Conservation (phyloP, 441 rosid genomes). For the Pelargonium citronellum region DNA sequence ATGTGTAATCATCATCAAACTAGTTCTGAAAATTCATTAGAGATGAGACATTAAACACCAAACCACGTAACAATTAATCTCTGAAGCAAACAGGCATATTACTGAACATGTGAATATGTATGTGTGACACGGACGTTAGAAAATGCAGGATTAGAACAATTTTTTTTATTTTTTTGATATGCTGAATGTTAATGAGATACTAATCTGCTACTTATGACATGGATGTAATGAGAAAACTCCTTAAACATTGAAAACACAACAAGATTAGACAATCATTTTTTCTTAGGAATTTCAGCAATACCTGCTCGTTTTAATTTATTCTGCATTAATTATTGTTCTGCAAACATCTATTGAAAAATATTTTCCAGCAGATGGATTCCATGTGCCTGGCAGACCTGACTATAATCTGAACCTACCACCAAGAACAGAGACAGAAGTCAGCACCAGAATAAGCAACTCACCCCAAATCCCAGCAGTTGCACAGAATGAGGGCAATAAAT, state of each 20-base stretch:
- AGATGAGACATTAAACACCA: too few species aligned
- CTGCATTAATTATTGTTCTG: slow-evolving; percentile 9
- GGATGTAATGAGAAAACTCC: not conserved
- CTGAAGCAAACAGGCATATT: too few species aligned
- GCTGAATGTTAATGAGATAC: too few species aligned
- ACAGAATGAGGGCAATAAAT: slow-evolving; percentile 28
- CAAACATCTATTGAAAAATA: slow-evolving; percentile 6
- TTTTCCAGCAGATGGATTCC: slow-evolving; percentile 48
- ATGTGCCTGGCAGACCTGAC: slow-evolving; percentile 29
- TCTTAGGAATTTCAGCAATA: not conserved
- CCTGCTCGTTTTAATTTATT: not conserved
- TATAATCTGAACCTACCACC: slow-evolving; percentile 46
- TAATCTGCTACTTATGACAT: not conserved
- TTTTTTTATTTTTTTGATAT: too few species aligned
- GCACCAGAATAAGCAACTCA: slow-evolving; percentile 24
- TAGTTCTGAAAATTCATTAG: too few species aligned
- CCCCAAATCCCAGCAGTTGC: slow-evolving; percentile 35
- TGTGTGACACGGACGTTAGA: too few species aligned
- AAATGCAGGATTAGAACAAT: too few species aligned
- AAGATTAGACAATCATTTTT: not conserved
- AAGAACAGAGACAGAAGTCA: slow-evolving; percentile 36
- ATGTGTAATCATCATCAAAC: too few species aligned
- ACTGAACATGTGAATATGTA: too few species aligned
- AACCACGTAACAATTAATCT: too few species aligned
- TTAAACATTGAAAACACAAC: not conserved